phyloP scores from a whole-genome alignment of 805 yeast genomes.

The Saccharomycopsis babjevae region DNA sequence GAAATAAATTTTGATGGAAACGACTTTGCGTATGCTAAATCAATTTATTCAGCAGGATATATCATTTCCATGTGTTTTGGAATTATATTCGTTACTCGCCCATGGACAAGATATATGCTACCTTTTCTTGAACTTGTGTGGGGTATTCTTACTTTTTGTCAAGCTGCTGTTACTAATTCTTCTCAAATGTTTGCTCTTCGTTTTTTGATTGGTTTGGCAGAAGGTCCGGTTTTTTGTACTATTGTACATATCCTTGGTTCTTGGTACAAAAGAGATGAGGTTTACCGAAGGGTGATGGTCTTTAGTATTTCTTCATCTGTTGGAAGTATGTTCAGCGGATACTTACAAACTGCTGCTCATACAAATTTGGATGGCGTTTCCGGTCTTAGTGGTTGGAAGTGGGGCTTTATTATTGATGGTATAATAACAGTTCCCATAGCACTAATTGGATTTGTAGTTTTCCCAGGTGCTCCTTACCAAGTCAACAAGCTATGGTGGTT shows the following conservation, averaged over 20 bases:
- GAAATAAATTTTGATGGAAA: constrained; percentile 49
- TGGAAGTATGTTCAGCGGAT: constrained; percentile 53
- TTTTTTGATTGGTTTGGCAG: constrained; percentile 20
- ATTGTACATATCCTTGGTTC: constrained; percentile 42
- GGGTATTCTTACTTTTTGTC: constrained; percentile 14
- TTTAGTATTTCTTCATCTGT: constrained; percentile 54
- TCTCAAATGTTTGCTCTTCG: constrained; percentile 36
- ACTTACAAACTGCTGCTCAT: constrained; percentile 50
- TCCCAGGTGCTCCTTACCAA: constrained; percentile 30
- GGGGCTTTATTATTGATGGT: constrained; percentile 64
- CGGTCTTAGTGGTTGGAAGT: constrained; percentile 60
- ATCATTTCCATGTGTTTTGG: constrained; percentile 48
- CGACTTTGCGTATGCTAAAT: constrained; percentile 38
- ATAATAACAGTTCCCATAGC: constrained; percentile 28
- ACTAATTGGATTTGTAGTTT: constrained; percentile 26
- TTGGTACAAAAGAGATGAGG: constrained; percentile 47
- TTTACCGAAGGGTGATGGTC: constrained; percentile 49
- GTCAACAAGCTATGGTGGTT: constrained; percentile 25
- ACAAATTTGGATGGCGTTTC: constrained; percentile 35
- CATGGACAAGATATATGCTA: constrained; percentile 9
- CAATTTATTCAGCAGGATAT: constrained; percentile 29
- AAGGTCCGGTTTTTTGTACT: constrained; percentile 51
- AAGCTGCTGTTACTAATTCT: constrained; percentile 21
- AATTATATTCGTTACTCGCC: constrained; percentile 49
- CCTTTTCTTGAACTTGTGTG: constrained; percentile 17